These are phyloP conservation scores for Cystobasidium slooffiae DNA, from an alignment of 1,284 basidiomycete genomes.

Conservation along the genomic window DNA sequence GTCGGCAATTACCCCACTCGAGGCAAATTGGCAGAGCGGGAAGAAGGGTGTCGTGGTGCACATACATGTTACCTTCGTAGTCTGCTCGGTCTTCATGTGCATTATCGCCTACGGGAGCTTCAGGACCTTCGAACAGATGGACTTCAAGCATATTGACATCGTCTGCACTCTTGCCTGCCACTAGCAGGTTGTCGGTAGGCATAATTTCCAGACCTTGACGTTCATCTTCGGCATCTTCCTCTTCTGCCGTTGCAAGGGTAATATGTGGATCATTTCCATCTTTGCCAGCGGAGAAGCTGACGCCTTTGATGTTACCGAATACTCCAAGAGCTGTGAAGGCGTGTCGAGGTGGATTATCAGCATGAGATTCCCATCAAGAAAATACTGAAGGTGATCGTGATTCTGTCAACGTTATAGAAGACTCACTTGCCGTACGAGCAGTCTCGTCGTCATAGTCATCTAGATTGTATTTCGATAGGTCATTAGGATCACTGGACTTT, in stretches of 20 bases:
- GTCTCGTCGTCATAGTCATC: slow-evolving; percentile 92
- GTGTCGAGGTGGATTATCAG: not conserved
- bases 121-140: slow-evolving; percentile 88
- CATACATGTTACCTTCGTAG: slow-evolving; percentile 82
- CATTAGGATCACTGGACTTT: slow-evolving; percentile 60
- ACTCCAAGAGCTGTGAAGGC: slow-evolving; percentile 70
- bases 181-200: slow-evolving; percentile 88
- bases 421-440: slow-evolving; percentile 64
- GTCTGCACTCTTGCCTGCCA: slow-evolving; percentile 93
- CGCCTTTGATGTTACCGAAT: slow-evolving; percentile 94
- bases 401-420: not conserved
- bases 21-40: slow-evolving; percentile 97
- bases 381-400: not conserved
- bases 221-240: slow-evolving; percentile 78
- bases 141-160: slow-evolving; percentile 95
- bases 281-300: slow-evolving; percentile 84
- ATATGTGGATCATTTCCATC: slow-evolving; percentile 87
- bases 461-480: slow-evolving; percentile 87
- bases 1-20: slow-evolving; percentile 97
- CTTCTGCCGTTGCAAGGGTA: slow-evolving; percentile 64
- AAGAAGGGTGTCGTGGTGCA: slow-evolving; percentile 97
- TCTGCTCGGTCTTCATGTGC: slow-evolving; percentile 21
- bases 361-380: not conserved
- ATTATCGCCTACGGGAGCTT: slow-evolving; percentile 22
- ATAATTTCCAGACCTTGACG: slow-evolving; percentile 87